Base-by-base conservation (phyloP, 495 filamentous ascomycete genomes). In the Penicillium roqueforti region DNA sequence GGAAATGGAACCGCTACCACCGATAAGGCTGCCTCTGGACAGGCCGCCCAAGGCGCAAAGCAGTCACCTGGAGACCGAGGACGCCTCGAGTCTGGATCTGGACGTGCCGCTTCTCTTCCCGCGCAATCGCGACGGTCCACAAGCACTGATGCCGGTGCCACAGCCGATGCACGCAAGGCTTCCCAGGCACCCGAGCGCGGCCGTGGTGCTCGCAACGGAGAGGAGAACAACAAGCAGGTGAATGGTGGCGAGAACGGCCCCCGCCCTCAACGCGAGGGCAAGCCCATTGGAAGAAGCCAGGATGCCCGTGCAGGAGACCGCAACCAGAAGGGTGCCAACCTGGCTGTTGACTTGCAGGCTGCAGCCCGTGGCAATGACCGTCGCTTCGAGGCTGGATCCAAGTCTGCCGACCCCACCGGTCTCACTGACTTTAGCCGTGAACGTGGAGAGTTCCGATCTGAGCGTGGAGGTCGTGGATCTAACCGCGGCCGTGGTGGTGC, bases 401-500 rank as follows among this genome's bases (percentile, higher is more conserved):
- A 73, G 65, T 71, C 73, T 10, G 67, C 66, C 11, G 75, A 77
- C 18, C 51, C 69, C 10, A 53, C 62, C 50, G 70, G 72, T 8
- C 61, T 68, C 58, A 65, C 63, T 25, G 73, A 77, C 1, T 69
- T 72, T 55, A 55, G 62, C 62, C 69, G 67, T 25, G 80, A 83
- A 51, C 68, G 79, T 39, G 65, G 62, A 32, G 79, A 82, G 39
- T 67, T 71, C 44, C 76, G 80, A 44, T 55, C 72, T 41, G 79
- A 82, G 26, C 76, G 68, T 38, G 58, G 80, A 55, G 76, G 77
- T 46, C 78, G 82, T 46, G 76, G 79, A 51, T 72, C 75, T 28
- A 80, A 77, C 61, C 79, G 82, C 47, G 79, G 79, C 41, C 69
- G 81, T 47, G 79, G 81, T 28, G 66, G 68, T 28, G 70, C 54